phyloP scores from a whole-genome alignment of 306 rosid species.

The Dicorynia guianensis region DNA sequence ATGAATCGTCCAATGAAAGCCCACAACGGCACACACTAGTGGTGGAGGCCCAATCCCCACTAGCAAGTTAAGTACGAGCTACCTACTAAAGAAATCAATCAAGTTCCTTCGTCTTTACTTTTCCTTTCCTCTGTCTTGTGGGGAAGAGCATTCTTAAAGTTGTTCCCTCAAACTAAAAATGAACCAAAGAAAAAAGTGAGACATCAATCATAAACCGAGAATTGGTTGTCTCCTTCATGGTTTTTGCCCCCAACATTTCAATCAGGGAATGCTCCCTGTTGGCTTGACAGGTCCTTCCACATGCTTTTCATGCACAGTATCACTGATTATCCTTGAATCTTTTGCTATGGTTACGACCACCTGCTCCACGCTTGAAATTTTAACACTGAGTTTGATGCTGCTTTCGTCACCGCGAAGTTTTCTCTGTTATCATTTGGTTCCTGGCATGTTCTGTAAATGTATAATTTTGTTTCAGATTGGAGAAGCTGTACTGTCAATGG shows the following conservation, averaged over 20 bases:
- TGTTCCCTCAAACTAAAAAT: constrained; percentile 1
- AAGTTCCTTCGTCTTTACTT: constrained; percentile 51
- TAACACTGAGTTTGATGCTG: neutral
- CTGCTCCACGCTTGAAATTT: neutral
- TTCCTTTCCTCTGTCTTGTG: neutral
- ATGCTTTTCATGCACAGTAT: neutral
- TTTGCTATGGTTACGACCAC: neutral
- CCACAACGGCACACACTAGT: neutral
- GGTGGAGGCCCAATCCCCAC: neutral
- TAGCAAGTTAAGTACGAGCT: constrained; percentile 4
- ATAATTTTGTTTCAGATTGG: constrained; percentile 15
- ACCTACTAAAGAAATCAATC: constrained; percentile 31
- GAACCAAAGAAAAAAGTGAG: constrained; percentile 10
- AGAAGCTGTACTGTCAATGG: neutral
- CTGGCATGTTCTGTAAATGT: neutral
- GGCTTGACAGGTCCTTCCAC: constrained; percentile 39
- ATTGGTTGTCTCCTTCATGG: constrained; percentile 46
- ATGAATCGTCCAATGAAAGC: neutral
- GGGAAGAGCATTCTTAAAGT: constrained; percentile 3
- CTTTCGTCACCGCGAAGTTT: constrained; percentile 26
- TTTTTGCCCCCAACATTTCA: constrained; percentile 34
- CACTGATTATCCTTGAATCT: neutral
- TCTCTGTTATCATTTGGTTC: constrained; percentile 14
- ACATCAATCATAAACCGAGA: constrained; percentile 41
- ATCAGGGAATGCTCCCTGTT: constrained; percentile 49